phyloP scores from a whole-genome alignment of 495 filamentous ascomycete genomes.

The Bacidia rubella region DNA sequence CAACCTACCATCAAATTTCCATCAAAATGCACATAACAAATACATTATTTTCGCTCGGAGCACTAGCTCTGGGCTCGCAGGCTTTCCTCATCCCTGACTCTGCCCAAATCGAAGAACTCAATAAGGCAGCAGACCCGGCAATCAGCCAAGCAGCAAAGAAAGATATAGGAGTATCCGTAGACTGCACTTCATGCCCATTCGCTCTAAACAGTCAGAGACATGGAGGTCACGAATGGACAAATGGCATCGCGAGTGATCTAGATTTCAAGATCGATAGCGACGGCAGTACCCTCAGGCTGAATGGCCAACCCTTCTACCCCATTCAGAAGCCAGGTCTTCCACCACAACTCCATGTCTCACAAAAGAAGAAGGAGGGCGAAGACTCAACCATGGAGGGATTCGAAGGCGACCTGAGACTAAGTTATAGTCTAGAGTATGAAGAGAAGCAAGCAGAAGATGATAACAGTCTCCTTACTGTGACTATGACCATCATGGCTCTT shows the following conservation, averaged over 20 bases:
- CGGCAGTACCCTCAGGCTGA: slow-evolving; percentile 31
- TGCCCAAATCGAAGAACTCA: slow-evolving; percentile 17
- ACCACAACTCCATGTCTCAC: slow-evolving; percentile 12
- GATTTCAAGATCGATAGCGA: slow-evolving; percentile 31
- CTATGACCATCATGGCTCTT: slow-evolving; percentile 30
- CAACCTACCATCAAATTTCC: neutral
- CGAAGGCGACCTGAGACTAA: slow-evolving; percentile 15
- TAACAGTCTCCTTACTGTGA: slow-evolving; percentile 8
- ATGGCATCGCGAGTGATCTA: slow-evolving; percentile 14
- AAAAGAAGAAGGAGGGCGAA: slow-evolving; percentile 13
- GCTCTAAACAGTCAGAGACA: slow-evolving; percentile 24
- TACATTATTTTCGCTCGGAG: slow-evolving; percentile 19
- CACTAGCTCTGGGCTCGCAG: slow-evolving; percentile 30
- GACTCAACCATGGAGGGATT: slow-evolving; percentile 10
- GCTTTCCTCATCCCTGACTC: slow-evolving; percentile 32
- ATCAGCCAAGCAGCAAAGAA: neutral
- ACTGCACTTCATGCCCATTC: slow-evolving; percentile 35
- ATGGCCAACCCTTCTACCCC: slow-evolving; percentile 38
- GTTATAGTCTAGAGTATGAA: slow-evolving; percentile 18
- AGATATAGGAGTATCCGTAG: slow-evolving; percentile 21
- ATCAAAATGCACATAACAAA: slow-evolving; percentile 22
- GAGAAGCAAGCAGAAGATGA: slow-evolving; percentile 12
- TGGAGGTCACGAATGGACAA: slow-evolving; percentile 15
- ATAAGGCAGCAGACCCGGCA: slow-evolving; percentile 19
- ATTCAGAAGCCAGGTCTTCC: slow-evolving; percentile 23